Base-by-base conservation (phyloP, 805 yeast genomes). In the Yamadazyma laniorum region DNA sequence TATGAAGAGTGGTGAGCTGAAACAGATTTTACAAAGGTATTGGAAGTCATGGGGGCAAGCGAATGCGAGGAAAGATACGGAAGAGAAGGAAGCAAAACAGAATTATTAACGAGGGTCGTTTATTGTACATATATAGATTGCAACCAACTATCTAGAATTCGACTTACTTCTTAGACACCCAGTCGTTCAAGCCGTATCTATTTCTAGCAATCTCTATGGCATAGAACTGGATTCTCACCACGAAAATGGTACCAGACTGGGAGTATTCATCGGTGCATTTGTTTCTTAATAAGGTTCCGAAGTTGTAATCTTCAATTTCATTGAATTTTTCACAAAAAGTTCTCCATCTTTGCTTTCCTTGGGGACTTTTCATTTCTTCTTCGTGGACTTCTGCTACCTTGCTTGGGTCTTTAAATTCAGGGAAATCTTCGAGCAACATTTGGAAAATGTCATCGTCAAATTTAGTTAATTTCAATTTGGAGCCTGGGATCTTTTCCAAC, bases 131-230 rank as follows among this genome's bases (percentile, higher is more conserved):
- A n/a, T n/a, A n/a, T n/a, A n/a, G n/a, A n/a, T n/a, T n/a, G n/a
- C n/a, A n/a, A n/a, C n/a, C n/a, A n/a, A n/a, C n/a, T n/a, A n/a
- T n/a, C n/a, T n/a, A n/a, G 6, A 9, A 21, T 7, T 9, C 9
- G 23, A 28, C 25, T 21, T 25, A 44, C 45, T 53, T 46, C 37
- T 52, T 47, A 23, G 54, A 42, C 29, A 80, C 74, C 99, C 99
- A 93, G 67, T 93, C 96, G 67, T 93, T 93, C 54, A 85, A 74
- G 25, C 95, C 95, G 48, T 75, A 75, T 61, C 80, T 85, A 70
- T 93, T 93, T 75, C 99, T 84, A 44, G 87, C 88, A 47, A 93
- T 84, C 71, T 93, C 99, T 56, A 89, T 76, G 39, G 96, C 96
- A 54, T 90, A 85, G 60, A 93, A 93, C 67, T 93, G 98, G 58